Evolutionary conservation across 192 early-diverging fungal species (phyloP), one percentile per base, ranked within the genome.

Genomic region (Coemansia sp.): DNA sequence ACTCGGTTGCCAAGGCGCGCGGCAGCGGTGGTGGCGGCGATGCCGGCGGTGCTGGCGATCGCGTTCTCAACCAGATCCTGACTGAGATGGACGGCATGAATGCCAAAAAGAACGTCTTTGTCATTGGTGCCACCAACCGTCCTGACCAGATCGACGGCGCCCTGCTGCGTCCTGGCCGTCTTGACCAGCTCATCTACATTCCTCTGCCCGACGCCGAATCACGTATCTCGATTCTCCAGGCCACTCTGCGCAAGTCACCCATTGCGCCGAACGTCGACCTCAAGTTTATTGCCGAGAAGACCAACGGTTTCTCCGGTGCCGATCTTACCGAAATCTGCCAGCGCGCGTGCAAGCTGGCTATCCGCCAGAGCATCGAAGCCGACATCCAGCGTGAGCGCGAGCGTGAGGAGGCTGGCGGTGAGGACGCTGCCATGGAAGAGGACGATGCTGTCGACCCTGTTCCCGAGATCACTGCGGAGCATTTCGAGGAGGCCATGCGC

Each of bases 81-180:
- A 98, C 96, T 12, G 96, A 98, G 79, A 98, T 99, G 94, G 96
- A 99, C 64, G 96, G 96, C 66, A 99, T 99, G 96, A 95, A 95
- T 67, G 93, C 93, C 57, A 96, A 96, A 83, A 98, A 98, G 86
- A 94, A 96, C 70, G 95, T 99, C 34, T 99, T 99, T 79, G 93
- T 99, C 49, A 99, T 99, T 81, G 96, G 95, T 55, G 96, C 96
- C 22, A 99, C 96, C 55, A 99, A 99, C 81, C 81, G 96, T 61
- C 96, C 96, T 10, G 96, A 99, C 77, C 94, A 96, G 81, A 98
- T 99, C 43, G 96, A 99, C 78, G 85, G 89, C 8, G 96, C 96
- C 22, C 82, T 99, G 57, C 81, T 99, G 61, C 91, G 96, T 78
- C 96, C 96, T 62, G 96, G 96, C 48, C 96, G 96, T 84, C 83